Base-by-base conservation (phyloP, 306 rosid species). In the Lotus japonicus region DNA sequence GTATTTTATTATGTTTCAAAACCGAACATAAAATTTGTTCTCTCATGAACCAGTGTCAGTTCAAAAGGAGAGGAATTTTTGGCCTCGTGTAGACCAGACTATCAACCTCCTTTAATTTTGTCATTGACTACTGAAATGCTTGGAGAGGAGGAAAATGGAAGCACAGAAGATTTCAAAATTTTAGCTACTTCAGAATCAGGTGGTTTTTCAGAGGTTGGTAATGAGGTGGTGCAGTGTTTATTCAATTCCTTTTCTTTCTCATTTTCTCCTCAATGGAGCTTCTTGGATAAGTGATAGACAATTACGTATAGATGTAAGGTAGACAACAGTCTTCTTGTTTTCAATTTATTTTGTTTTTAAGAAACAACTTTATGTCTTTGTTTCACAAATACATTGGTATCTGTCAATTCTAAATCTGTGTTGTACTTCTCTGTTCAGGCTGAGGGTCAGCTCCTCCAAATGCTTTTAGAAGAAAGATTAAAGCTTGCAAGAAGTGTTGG, bases 401-500 rank as follows among this genome's bases (percentile, higher is more conserved):
- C 59, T 63, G 46, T 64, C 71, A 52, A 67, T 39, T 48, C 39
- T 54, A 51, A 45, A 17, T 11, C 31, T 70, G 74, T 55, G 53
- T 9, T 54, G 43, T 67, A 48, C 60, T 41, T 73, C 49, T 68
- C 68, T 64, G 31, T 70, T 50, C 79, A 92, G 96, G 81, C 82
- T 35, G 97, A 92, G 81, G 71, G 58, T 28, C 77, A 81, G 74
- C 84, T 92, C 54, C 82, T 84, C 73, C 87, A 66, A 57, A 64
- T 74, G 91, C 95, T 92, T 84, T 81, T 92, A 52, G 96, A 87
- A 75, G 97, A 87, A 84, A 87, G 97, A 84, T 76, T 88, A 73
- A 87, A 89, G 76, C 88, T 89, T 42, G 95, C 97, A 67, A 81
- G 86, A 79, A 45, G 76, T 33, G 63, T 83, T 42, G 96, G 95